Base-by-base conservation (phyloP, 2,329 filamentous ascomycete species). In the Aspergillus tanneri region DNA sequence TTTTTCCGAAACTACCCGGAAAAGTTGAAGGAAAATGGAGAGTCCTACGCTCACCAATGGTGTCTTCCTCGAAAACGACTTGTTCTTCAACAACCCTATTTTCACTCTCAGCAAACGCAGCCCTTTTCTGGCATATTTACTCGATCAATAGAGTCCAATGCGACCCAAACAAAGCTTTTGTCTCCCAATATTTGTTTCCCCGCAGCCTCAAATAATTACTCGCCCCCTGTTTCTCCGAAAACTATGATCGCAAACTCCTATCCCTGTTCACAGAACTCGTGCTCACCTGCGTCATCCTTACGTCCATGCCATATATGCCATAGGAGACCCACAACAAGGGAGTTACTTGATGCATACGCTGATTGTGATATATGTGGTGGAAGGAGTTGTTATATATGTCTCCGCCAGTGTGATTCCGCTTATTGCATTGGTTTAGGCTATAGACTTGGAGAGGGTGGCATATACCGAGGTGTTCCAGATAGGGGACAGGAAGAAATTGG, bases 291-390 rank as follows among this genome's bases (percentile, higher is more conserved):
- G 5, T 58, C 63, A 2, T 58, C 60, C 3, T 60, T 73, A 7
- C 61, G 67, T 9, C 67, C 70, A 5, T 73, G 69, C 21, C 70
- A 73, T 43, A 70, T 73, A 46, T 73, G 71, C 42, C 66, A 73
- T 46, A 62, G 71, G 37, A 65, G 64, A 37, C 70, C 71, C 8
- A 71, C 68, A 7, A 73, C 69, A 2, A 63, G 63, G 14, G 63
- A 68, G 39, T 59, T 69, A 18, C 57, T 73, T 1, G 68, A 72
- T 42, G 69, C 69, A 3, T 73, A 72, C 48, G 65, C 69, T 12
- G 67, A 72, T 48, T 73, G 69, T 49, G 66, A 71, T 43, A 45
- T 72, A 10, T 73, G 71, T 43, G 59, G 58, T 7, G 50, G 68
- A 34, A 61, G 70, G 28, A 64, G 69, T 27, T 73, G 71, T 43